Conservation (phyloP, 331 rosid species). For the Telfairia occidentalis region DNA sequence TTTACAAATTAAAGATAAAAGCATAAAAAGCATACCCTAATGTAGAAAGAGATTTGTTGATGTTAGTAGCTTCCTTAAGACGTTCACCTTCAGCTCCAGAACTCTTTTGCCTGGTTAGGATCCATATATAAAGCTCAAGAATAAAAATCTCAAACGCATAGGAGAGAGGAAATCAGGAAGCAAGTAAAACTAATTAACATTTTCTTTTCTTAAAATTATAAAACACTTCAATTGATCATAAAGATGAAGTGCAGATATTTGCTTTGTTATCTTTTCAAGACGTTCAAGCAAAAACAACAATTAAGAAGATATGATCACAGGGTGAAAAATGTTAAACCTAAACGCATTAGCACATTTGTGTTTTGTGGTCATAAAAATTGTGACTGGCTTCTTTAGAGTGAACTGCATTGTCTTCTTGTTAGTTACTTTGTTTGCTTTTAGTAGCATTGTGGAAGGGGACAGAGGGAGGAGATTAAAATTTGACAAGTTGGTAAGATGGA, state of each 20-base stretch:
- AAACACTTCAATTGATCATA: neutral
- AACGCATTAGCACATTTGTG: too few species aligned
- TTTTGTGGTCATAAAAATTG: neutral
- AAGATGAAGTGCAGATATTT: neutral
- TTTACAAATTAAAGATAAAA: neutral
- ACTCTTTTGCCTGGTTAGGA: slow-evolving; percentile 71
- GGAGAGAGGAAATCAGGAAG: neutral
- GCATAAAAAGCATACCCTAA: slow-evolving; percentile 51
- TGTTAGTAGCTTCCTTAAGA: slow-evolving; percentile 94
- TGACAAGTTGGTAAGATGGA: neutral
- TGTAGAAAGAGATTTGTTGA: slow-evolving; percentile 96
- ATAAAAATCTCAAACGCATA: slow-evolving; percentile 5
- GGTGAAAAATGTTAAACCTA: neutral
- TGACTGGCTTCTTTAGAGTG: neutral
- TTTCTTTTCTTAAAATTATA: neutral
- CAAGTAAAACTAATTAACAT: neutral
- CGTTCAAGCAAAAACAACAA: neutral
- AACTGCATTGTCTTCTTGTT: neutral
- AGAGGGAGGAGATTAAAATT: neutral
- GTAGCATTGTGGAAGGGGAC: neutral
- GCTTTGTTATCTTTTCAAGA: neutral
- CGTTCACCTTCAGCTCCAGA: slow-evolving; percentile 99
- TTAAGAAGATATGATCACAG: neutral
- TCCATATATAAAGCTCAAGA: neutral
- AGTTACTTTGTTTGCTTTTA: neutral